These are phyloP conservation scores for Mallotus nudiflorus DNA, from an alignment of 345 rosid genomes.

Conservation along the genomic window DNA sequence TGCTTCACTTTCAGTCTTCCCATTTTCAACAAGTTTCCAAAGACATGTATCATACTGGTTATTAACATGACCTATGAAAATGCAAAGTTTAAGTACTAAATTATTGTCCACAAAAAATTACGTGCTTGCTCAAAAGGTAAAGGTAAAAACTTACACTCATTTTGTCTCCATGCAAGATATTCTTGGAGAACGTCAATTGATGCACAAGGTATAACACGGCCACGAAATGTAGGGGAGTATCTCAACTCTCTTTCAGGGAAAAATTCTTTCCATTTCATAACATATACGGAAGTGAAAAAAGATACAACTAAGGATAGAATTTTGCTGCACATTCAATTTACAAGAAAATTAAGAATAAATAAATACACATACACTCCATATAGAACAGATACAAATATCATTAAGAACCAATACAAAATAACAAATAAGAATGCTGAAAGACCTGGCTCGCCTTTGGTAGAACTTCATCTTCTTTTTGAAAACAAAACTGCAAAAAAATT, in stretches of 20 bases:
- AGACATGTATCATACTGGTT: conserved; percentile 74
- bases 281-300: conserved; percentile 64
- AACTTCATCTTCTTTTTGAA: conserved; percentile 76
- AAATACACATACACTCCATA: too few relatives aligned
- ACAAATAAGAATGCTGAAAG: neutral
- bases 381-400: neutral
- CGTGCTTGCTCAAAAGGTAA: too few relatives aligned
- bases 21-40: conserved; percentile 70
- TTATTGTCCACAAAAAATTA: neutral
- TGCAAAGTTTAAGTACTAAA: neutral
- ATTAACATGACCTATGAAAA: conserved; percentile 59
- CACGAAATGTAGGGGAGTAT: conserved; percentile 67
- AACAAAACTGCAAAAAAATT: conserved; percentile 88
- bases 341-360: too few relatives aligned
- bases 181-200: conserved; percentile 73
- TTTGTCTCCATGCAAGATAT: conserved; percentile 89
- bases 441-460: conserved; percentile 92
- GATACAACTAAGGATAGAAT: conserved; percentile 68
- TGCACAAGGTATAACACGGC: conserved; percentile 62
- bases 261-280: conserved; percentile 69
- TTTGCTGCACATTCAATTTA: conserved; percentile 62
- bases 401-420: too few relatives aligned
- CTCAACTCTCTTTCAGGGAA: conserved; percentile 55
- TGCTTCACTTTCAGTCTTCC: conserved; percentile 62
- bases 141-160: conserved; percentile 55